Evolutionary conservation across 305 asterid species (phyloP), one percentile per base, ranked within the genome.

Genomic region (Ajuga reptans): DNA sequence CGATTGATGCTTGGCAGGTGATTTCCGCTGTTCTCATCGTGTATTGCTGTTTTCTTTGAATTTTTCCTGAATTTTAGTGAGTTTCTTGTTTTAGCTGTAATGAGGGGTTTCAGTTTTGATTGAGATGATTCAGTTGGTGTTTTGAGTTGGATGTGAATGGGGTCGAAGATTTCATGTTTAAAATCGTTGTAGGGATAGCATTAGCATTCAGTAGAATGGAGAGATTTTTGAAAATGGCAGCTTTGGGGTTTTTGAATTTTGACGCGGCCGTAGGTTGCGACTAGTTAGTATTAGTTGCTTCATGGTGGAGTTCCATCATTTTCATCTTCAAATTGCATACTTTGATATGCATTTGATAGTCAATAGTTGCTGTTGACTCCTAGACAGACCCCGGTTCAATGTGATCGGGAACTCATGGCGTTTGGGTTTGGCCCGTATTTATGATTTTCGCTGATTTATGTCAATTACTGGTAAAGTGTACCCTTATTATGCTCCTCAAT

Each of bases 1-100:
- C 97, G 27, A 79, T 93, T 71, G 99, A 93, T 74, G 99, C 99
- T 79, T 93, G 99, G 99, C 99, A 93, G 97, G 99, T 91, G 78
- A 58, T 66, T 71, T 49, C 58, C 71, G 37, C 34, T 31, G 15
- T 73, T 55, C 52, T 42, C 34, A 59, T 71, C 15, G 41, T 2
- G 11, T 46, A 72, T 58, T 69, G 24, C 57, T n/a, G 46, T 18
- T 57, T 18, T n/a, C 6, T 17, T 46, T 15, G 9, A 24, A 24
- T 49, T 7, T 5, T 72, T 55, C 51, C 18, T 5, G 42, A 62
- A 36, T 61, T 72, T 57, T 31, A 4, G 58, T 55, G 64, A 34
- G 29, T 68, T 72, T 63, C 34, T 17, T 51, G 37, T 50, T 66
- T 21, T 74, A 21, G 68, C 56, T 71, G 75, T 59, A 31, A 56